Base-by-base conservation (phyloP, 257 asterid species). In the Plantago elongata region DNA sequence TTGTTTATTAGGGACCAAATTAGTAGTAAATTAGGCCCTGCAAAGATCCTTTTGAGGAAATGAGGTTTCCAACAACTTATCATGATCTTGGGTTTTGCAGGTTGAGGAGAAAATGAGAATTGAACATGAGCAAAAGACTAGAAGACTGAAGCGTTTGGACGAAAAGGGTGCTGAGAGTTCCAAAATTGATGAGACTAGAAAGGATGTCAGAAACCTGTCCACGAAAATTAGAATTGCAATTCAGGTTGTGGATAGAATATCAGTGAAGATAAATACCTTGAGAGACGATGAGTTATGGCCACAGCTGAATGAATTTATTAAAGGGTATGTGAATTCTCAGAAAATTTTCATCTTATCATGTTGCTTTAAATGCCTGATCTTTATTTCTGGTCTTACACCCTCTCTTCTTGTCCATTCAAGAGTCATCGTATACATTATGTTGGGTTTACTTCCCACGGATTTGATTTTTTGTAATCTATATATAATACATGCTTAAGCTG, bases 231-330 rank as follows among this genome's bases (percentile, higher is more conserved):
- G 80, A 74, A 87, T 93, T 43, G 88, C 97, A 11, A 91, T 91
- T 74, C 97, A 91, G 78, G 87, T 86, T 17, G 98, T 88, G 48
- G 98, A 91, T 78, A 88, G 81, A 74, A 86, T 89, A 58, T 92
- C 99, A 13, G 94, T 78, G 81, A 86, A 75, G 86, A 88, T 91
- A 70, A 86, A 86, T 74, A 74, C 22, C 63, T 70, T 91, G 84
- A 86, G 98, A 72, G 98, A 91, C 43, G 90, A 86, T 48, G 98
- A 88, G 57, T 72, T 88, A 69, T 91, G 98, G 98, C 98, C 97
- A 9, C 95, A 84, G 76, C 83, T 88, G 45, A 85, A 81, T 66
- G 93, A 79, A 63, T 79, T 86, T 68, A 83, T 88, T 78, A 87
- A 83, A 64, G 95, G 95, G 98, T 91, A 84, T 7, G 87, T 63